Percentiles rank a stretch among this genome's conserved stretches.
Conservation (phyloP, 192 early-diverging fungal genomes). For the Gonapodya prolifera region DNA sequence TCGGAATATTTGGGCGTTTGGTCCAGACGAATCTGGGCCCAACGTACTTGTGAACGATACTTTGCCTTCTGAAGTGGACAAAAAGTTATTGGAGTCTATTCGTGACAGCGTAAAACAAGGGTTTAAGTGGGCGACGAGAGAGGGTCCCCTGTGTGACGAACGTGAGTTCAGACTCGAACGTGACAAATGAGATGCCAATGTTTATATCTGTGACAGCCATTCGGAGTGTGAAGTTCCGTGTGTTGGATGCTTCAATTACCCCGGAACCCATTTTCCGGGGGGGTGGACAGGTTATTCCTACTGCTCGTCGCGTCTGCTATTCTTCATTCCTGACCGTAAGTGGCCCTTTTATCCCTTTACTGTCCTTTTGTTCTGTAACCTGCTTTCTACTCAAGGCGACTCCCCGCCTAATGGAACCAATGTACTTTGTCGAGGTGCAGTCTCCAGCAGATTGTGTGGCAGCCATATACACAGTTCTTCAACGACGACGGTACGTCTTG, state of each 20-base stretch:
- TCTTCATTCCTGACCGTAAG: conserved; percentile 80
- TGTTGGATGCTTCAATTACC: conserved; percentile 75
- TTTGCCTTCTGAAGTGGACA: conserved; percentile 83
- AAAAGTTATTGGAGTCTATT: conserved; percentile 59
- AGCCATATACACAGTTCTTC: conserved; percentile 87
- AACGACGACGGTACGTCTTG: conserved; percentile 49
- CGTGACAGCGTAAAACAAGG: conserved; percentile 85
- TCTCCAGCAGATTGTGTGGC: conserved; percentile 91
- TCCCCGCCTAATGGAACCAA: conserved; percentile 94
- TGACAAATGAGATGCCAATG: not conserved
- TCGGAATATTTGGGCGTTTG: conserved; percentile 97
- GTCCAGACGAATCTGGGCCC: conserved; percentile 80
- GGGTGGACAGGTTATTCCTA: conserved; percentile 93
- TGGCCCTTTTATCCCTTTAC: not conserved
- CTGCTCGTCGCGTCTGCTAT: conserved; percentile 90
- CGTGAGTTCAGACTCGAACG: conserved; percentile 34
- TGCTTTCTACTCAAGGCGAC: conserved; percentile 45
- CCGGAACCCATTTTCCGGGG: conserved; percentile 81
- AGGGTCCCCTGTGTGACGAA: conserved; percentile 95
- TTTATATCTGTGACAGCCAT: conserved; percentile 45
- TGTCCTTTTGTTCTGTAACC: not conserved
- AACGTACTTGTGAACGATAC: conserved; percentile 94
- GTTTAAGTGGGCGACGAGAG: conserved; percentile 94
- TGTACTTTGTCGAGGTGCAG: conserved; percentile 93
- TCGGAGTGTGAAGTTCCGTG: conserved; percentile 88